Conservation (phyloP, 768 basidiomycete species). For the Tephrocybe sp. region DNA sequence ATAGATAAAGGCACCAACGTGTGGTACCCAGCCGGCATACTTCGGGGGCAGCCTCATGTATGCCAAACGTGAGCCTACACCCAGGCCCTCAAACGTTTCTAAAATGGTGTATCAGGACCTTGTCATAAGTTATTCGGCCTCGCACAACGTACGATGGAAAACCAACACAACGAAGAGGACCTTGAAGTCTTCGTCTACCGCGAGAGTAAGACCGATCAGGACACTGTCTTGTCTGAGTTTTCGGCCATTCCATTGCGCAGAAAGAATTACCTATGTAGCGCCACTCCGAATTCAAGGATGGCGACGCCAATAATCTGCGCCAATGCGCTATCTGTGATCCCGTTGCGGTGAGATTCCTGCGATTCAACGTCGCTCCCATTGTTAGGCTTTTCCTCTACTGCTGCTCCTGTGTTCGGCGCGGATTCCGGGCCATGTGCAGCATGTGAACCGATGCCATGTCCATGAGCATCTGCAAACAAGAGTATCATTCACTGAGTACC, state of each 20-base stretch:
- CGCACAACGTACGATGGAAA: constrained; percentile 90
- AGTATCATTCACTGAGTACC: background rate
- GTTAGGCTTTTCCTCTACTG: constrained; percentile 18
- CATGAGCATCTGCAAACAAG: constrained; percentile 56
- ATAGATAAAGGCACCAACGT: constrained; percentile 62
- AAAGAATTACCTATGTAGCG: constrained; percentile 66
- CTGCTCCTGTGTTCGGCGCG: constrained; percentile 16
- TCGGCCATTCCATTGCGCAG: background rate
- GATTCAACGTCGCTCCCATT: constrained; percentile 30
- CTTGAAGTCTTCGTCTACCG: constrained; percentile 81
- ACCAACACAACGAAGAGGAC: constrained; percentile 86
- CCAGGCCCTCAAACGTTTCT: constrained; percentile 93
- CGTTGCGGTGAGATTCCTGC: background rate
- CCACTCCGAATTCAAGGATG: constrained; percentile 92
- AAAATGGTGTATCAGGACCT: background rate
- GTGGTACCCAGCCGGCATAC: constrained; percentile 59
- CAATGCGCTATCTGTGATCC: constrained; percentile 39
- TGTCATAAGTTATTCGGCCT: too few relatives aligned
- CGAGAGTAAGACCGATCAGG: constrained; percentile 87
- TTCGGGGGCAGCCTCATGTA: constrained; percentile 58
- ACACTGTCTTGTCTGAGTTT: constrained; percentile 54
- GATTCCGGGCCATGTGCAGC: constrained; percentile 72
- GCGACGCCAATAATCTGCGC: constrained; percentile 86
- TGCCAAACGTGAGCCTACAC: constrained; percentile 77
- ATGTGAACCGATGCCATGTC: constrained; percentile 58